Evolutionary conservation across 371 early-diverging fungal genomes (phyloP).

Genomic region (Mucor mucedo): DNA sequence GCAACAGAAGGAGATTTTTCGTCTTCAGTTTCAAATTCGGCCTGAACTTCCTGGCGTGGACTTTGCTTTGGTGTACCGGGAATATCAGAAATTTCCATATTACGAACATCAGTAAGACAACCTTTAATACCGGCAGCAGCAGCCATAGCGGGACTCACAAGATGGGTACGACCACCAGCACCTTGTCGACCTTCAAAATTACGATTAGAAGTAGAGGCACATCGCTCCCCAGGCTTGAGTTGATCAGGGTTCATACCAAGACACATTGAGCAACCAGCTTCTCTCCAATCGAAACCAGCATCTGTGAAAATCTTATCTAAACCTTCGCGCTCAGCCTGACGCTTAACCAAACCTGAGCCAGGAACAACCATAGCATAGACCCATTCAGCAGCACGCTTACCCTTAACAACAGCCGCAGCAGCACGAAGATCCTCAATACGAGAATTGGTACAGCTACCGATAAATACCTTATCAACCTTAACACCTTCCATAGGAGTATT

Average conservation of each 20-base stretch:
- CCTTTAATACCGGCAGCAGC: slow-evolving; percentile 56
- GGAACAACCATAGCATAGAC: slow-evolving; percentile 77
- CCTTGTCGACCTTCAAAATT: slow-evolving; percentile 80
- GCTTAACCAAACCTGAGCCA: slow-evolving; percentile 72
- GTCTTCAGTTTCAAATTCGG: slow-evolving; percentile 24
- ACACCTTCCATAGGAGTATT: slow-evolving; percentile 64
- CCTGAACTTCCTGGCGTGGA: slow-evolving; percentile 24
- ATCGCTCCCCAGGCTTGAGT: slow-evolving; percentile 68
- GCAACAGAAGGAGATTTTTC: slow-evolving; percentile 23
- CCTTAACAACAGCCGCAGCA: slow-evolving; percentile 67
- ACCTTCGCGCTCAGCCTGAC: slow-evolving; percentile 73
- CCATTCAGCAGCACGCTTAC: slow-evolving; percentile 63
- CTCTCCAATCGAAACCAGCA: slow-evolving; percentile 77
- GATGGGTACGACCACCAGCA: slow-evolving; percentile 65
- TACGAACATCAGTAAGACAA: slow-evolving; percentile 53
- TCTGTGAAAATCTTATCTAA: slow-evolving; percentile 67
- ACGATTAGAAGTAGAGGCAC: slow-evolving; percentile 74
- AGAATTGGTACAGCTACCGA: slow-evolving; percentile 77
- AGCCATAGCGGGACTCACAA: slow-evolving; percentile 58
- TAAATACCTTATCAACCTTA: slow-evolving; percentile 70
- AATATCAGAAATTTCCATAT: slow-evolving; percentile 26
- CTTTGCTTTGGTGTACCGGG: slow-evolving; percentile 27
- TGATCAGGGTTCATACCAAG: slow-evolving; percentile 79
- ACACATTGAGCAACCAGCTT: slow-evolving; percentile 79
- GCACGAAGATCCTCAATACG: slow-evolving; percentile 75